These are phyloP conservation scores for Hypoxylon lenormandii DNA, from an alignment of 495 filamentous ascomycete genomes.

Conservation along the genomic window DNA sequence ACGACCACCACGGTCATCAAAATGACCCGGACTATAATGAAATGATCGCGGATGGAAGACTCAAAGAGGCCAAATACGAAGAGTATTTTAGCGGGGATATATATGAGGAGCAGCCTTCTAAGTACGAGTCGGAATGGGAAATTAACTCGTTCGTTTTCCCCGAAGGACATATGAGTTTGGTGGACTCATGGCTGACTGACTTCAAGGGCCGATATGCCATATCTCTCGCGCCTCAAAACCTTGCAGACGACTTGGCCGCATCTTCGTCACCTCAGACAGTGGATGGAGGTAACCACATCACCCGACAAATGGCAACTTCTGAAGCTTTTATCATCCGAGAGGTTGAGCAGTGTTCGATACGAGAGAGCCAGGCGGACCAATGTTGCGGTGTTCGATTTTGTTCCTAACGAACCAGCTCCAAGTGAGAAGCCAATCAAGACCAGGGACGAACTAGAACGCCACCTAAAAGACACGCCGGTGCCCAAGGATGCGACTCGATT, in stretches of 20 bases:
- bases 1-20: not conserved
- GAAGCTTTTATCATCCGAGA: not conserved
- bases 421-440: conserved; percentile 4
- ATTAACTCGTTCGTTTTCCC: conserved; percentile 27
- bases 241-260: conserved; percentile 32
- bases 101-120: conserved; percentile 7
- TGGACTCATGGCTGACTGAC: conserved; percentile 10
- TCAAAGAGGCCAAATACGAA: conserved; percentile 1
- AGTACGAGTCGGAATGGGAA: conserved; percentile 24
- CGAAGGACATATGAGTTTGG: not conserved
- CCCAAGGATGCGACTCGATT: conserved; percentile 40
- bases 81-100: conserved; percentile 41
- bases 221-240: conserved; percentile 30
- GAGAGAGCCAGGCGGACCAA: conserved; percentile 37
- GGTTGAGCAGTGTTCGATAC: not conserved
- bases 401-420: conserved; percentile 3
- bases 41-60: conserved; percentile 33
- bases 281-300: conserved; percentile 44
- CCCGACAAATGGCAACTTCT: conserved; percentile 44
- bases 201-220: conserved; percentile 27
- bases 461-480: conserved; percentile 11
- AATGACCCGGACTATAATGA: conserved; percentile 5
- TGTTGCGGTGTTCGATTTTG: conserved; percentile 29
- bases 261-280: conserved; percentile 36
- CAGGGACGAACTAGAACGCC: not conserved